Percentiles rank a stretch among this genome's conserved stretches.
phyloP scores from a whole-genome alignment of 768 basidiomycete genomes.

The Russula sp. region DNA sequence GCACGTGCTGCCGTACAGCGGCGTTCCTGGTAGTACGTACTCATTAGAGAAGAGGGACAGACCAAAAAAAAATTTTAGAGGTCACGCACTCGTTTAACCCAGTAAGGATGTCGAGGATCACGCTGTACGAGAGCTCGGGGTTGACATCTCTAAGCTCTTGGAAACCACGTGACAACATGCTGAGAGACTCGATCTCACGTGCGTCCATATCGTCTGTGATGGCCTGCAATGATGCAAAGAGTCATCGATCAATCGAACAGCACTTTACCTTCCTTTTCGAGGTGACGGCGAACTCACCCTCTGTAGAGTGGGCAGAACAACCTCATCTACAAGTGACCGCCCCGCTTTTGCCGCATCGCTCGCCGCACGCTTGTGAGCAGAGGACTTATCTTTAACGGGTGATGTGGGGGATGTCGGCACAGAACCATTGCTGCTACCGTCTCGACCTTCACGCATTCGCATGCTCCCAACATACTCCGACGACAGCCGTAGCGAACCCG shows the following conservation, averaged over 20 bases:
- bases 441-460: conserved; percentile 47
- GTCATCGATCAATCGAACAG: conserved; percentile 1
- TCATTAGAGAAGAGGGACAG: conserved; percentile 8
- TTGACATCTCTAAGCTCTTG: conserved; percentile 77
- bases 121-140: conserved; percentile 77
- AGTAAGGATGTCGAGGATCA: conserved; percentile 83
- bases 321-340: conserved; percentile 66
- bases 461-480: conserved; percentile 76
- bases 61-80: not conserved
- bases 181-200: conserved; percentile 79
- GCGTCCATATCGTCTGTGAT: conserved; percentile 84
- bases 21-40: conserved; percentile 47
- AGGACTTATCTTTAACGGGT: conserved; percentile 36
- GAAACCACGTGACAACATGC: conserved; percentile 88
- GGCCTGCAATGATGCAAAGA: conserved; percentile 46
- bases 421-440: conserved; percentile 33
- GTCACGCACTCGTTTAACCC: conserved; percentile 83
- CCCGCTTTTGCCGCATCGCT: conserved; percentile 66
- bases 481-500: conserved; percentile 68
- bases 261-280: conserved; percentile 40
- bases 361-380: conserved; percentile 41
- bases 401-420: conserved; percentile 40
- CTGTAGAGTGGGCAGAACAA: conserved; percentile 73
- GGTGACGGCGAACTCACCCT: conserved; percentile 47
- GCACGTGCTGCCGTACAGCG: conserved; percentile 75